phyloP scores from a whole-genome alignment of 2,329 filamentous ascomycete species.

The Chrysosphaeria jannelii region DNA sequence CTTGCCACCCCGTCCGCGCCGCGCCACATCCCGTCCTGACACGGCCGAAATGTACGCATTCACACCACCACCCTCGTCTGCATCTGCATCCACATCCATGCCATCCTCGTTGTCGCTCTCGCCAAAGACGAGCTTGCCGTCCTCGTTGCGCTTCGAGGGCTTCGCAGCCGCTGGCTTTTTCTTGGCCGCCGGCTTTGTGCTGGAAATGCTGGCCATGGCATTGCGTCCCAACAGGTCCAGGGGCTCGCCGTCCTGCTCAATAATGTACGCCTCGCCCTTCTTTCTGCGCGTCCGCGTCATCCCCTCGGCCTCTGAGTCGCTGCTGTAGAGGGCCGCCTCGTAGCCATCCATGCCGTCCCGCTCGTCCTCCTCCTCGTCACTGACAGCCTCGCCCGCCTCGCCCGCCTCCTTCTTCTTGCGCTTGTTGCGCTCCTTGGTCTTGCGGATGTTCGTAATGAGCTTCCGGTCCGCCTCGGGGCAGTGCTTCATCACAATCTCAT shows the following conservation, averaged over 20 bases:
- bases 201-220: conserved; percentile 76
- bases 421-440: conserved; percentile 75
- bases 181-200: conserved; percentile 46
- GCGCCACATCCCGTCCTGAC: conserved; percentile 32
- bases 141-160: conserved; percentile 39
- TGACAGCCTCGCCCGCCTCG: conserved; percentile 6
- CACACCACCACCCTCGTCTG: conserved; percentile 18
- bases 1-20: conserved; percentile 32
- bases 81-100: conserved; percentile 33
- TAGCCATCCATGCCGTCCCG: conserved; percentile 31
- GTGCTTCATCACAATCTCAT: conserved; percentile 45
- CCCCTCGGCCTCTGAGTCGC: conserved; percentile 19
- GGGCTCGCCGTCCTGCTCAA: conserved; percentile 83
- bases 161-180: conserved; percentile 23
- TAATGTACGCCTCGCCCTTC: conserved; percentile 45
- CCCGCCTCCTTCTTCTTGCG: conserved; percentile 48
- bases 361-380: conserved; percentile 20
- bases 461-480: conserved; percentile 73
- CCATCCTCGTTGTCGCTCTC: conserved; percentile 20
- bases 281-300: conserved; percentile 10
- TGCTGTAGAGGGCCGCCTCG: conserved; percentile 74
- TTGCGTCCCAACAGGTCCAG: conserved; percentile 75
- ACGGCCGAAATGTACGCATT: conserved; percentile 40
- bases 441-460: conserved; percentile 77
- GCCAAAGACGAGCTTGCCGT: conserved; percentile 50